Percentiles rank a stretch among this genome's conserved stretches.
These are phyloP conservation scores for Dendrobium nobile DNA, from an alignment of 106 monocot genomes.

Conservation along the genomic window DNA sequence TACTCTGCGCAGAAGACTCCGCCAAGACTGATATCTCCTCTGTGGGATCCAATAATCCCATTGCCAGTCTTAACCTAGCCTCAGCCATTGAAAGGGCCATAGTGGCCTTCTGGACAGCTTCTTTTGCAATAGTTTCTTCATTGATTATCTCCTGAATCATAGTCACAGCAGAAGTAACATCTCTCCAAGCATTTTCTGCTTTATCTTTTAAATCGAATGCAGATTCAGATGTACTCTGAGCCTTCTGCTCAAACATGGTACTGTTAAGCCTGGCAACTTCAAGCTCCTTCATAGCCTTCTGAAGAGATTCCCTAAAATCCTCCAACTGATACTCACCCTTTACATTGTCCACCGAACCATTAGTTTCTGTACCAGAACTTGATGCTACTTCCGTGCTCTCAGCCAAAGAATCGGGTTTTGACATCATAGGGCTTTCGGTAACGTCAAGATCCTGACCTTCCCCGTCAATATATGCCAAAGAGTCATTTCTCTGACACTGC, in stretches of 20 bases:
- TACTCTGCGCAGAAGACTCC: conserved; percentile 15
- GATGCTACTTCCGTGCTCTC: conserved; percentile 14
- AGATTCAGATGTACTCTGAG: conserved; percentile 77
- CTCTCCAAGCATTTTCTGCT: conserved; percentile 59
- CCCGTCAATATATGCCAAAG: conserved; percentile 38
- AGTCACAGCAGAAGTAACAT: conserved; percentile 57
- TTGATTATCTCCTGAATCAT: conserved; percentile 66
- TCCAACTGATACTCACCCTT: conserved; percentile 37
- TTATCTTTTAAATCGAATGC: conserved; percentile 81
- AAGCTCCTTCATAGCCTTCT: conserved; percentile 63
- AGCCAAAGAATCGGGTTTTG: background rate
- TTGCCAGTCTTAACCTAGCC: conserved; percentile 62
- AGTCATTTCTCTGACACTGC: conserved; percentile 60
- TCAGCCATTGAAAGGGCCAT: conserved; percentile 92
- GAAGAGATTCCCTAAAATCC: conserved; percentile 53
- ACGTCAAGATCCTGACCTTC: conserved; percentile 26
- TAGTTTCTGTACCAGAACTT: conserved; percentile 16
- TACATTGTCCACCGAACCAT: conserved; percentile 33
- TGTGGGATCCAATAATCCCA: conserved; percentile 31
- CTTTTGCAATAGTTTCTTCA: conserved; percentile 72
- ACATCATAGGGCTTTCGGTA: conserved; percentile 7
- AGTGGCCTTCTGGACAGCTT: conserved; percentile 76
- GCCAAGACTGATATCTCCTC: conserved; percentile 20
- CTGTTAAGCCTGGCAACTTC: conserved; percentile 81
- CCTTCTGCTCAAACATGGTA: conserved; percentile 87